Evolutionary conservation across 2,329 filamentous ascomycete species (phyloP).

Genomic region (Nothopassalora personata): DNA sequence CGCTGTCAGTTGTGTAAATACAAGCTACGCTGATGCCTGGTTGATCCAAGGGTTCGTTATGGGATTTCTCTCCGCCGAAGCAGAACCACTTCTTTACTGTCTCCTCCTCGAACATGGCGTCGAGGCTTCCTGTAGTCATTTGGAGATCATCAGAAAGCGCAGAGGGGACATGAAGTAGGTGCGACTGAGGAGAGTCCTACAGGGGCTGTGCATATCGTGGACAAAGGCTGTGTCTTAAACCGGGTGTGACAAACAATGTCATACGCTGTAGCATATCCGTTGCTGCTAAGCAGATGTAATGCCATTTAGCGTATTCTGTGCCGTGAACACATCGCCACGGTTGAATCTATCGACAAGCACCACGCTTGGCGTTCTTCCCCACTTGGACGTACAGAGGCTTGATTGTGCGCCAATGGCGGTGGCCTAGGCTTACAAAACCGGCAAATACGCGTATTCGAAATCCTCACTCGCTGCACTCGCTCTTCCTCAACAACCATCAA

Average conservation of each 20-base stretch:
- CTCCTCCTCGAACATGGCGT: background rate
- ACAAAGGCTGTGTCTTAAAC: no score
- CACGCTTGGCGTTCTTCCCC: conserved; percentile 38
- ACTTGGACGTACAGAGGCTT: conserved; percentile 34
- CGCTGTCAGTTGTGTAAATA: background rate
- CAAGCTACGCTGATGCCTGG: background rate
- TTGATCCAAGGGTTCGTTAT: background rate
- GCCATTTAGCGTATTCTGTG: conserved; percentile 37
- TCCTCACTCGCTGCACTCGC: no score
- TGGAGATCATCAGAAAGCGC: no score
- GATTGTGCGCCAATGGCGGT: conserved; percentile 43
- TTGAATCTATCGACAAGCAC: conserved; percentile 44
- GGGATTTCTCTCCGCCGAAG: background rate
- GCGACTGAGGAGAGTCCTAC: no score
- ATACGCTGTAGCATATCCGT: no score
- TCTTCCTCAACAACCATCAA: no score
- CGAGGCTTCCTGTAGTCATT: background rate
- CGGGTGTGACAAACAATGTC: no score
- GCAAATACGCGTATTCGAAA: no score
- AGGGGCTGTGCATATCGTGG: no score
- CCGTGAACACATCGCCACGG: conserved; percentile 38
- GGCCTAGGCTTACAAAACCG: no score
- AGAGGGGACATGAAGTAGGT: no score
- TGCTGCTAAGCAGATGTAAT: background rate
- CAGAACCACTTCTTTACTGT: background rate